Conservation (phyloP, 2,329 filamentous ascomycete species). For the Immersiporthe knoxdaviesiana region DNA sequence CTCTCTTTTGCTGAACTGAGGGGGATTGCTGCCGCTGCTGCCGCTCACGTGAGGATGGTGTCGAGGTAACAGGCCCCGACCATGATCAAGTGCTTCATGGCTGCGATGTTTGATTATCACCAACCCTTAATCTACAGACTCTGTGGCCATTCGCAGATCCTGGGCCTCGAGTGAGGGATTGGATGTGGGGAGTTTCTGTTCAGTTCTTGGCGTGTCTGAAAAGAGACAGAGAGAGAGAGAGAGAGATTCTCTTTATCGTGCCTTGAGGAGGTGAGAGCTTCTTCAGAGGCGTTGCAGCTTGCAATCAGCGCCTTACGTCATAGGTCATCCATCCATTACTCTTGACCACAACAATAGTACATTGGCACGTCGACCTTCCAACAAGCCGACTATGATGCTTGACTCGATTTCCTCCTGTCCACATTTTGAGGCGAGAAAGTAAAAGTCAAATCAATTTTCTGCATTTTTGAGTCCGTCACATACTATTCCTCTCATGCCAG, state of each 20-base stretch:
- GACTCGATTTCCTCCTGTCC: too few relatives aligned
- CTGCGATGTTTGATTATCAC: neutral
- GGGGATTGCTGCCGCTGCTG: neutral
- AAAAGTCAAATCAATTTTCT: too few relatives aligned
- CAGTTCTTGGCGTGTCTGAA: neutral
- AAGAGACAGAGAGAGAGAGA: neutral
- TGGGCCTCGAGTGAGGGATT: neutral
- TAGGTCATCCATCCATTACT: neutral
- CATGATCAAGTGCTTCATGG: constrained; percentile 62
- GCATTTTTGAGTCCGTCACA: too few relatives aligned
- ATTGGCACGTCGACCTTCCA: neutral
- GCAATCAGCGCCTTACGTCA: constrained; percentile 4
- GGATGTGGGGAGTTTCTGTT: neutral
- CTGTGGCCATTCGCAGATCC: neutral
- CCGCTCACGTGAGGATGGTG: constrained; percentile 66
- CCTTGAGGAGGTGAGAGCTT: neutral
- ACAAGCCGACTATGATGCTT: neutral
- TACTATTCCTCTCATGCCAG: too few relatives aligned
- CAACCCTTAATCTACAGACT: too few relatives aligned
- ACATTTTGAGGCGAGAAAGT: too few relatives aligned
- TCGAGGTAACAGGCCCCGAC: constrained; percentile 73
- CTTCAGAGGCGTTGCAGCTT: neutral
- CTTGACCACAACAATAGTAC: neutral
- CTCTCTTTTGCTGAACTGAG: neutral
- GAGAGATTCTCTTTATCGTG: neutral